Evolutionary conservation across 169 alveolate genomes (phyloP).

Genomic region (Theileria luwenshuni): DNA sequence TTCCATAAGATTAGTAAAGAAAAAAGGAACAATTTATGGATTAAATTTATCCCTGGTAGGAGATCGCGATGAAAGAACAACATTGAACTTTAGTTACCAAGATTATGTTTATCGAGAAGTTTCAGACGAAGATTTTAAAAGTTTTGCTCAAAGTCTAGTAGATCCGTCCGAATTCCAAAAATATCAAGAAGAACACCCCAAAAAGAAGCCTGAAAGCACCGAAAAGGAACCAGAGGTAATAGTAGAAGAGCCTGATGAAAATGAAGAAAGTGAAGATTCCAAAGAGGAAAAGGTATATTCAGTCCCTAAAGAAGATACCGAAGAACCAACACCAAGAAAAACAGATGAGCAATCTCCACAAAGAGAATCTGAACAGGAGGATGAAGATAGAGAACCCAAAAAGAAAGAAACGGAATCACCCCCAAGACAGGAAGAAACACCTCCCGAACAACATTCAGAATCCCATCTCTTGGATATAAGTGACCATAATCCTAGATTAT

Average conservation of each 20-base stretch:
- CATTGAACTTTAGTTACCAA: conserved; percentile 2
- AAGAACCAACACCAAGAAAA: background rate
- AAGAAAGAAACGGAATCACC: too few species aligned
- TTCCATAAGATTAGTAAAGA: conserved; percentile 7
- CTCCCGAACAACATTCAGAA: background rate
- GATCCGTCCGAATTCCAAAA: conserved; percentile 4
- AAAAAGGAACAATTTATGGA: conserved; percentile 3
- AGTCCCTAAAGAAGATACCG: background rate
- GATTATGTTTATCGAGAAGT: background rate
- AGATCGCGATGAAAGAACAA: background rate
- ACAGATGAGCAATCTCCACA: background rate
- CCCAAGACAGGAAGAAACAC: background rate
- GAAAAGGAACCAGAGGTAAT: conserved; percentile 8
- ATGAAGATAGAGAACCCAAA: background rate
- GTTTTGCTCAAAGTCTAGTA: background rate
- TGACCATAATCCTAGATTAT: conserved; percentile 2
- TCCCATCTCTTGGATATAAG: conserved; percentile 17
- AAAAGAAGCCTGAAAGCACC: background rate
- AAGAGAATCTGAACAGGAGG: background rate
- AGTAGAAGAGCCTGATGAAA: conserved; percentile 6
- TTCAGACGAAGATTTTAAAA: conserved; percentile 10
- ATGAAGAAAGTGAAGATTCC: background rate
- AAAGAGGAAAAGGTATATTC: background rate
- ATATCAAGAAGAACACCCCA: background rate
- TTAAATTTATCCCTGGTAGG: background rate